Evolutionary conservation across 257 asterid genomes (phyloP), one percentile per base, ranked within the genome.

Genomic region (Primulina huaijiensis): DNA sequence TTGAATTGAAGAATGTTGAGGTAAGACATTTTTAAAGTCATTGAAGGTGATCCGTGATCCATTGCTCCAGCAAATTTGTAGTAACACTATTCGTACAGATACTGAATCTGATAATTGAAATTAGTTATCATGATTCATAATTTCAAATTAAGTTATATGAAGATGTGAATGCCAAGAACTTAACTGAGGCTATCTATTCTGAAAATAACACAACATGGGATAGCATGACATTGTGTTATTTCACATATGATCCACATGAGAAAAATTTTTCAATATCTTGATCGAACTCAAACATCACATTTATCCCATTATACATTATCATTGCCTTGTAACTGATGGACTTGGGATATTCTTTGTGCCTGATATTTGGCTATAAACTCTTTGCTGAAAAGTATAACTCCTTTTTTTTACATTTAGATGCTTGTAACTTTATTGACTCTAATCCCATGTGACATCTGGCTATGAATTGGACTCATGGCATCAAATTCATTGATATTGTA

Each of bases 1-100:
- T 79, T 87, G 98, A 88, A 69, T 72, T 82, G 66, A 87, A 81
- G 75, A 82, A 82, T 56, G 89, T 77, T 14, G 93, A 90, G 96
- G 97, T 90, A 69, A 74, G 46, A 53, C 59, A 43, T 72, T 60
- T 16, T 31, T 23, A 59, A 64, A 64, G 12, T 11, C 23, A 11
- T 43, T 67, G 60, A 37, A 40, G 17, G 46, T 57, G 75, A 65
- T 56, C 60, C 43, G 35, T 57, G 75, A 65, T 56, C 60, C 62
- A 21, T 35, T 33, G 5, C 27, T 76, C 16, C 11, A 23, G 53
- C 59, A 35, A 16, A 66, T 30, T 25, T 67, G 68, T 64, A 7
- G 20, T 60, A 62, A 37, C 50, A 67, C 19, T 67, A 30, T 60
- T 40, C 70, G 19, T 30, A 37, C 25, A 12, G 33, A 60, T 58